Conservation (phyloP, 805 yeast genomes). For the Komagataella populi region DNA sequence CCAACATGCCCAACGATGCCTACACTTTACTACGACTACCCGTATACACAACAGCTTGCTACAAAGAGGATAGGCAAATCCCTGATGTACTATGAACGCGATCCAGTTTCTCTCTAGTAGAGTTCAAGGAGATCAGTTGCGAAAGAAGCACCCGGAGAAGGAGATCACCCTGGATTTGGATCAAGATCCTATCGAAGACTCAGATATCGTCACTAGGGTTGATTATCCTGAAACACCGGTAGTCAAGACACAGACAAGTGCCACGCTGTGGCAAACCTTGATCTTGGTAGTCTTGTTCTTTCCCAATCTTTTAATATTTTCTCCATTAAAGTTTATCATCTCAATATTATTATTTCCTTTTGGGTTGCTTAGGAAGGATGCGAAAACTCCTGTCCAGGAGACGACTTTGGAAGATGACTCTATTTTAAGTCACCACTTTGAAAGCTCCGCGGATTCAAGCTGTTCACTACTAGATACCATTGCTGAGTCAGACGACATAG, state of each 20-base stretch:
- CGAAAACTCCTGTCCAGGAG: not conserved
- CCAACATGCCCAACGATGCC: not conserved
- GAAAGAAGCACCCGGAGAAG: not conserved
- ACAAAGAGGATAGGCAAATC: not conserved
- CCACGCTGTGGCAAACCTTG: not conserved
- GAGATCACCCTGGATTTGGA: not conserved
- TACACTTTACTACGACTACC: not conserved
- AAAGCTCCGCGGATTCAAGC: constrained; percentile 1
- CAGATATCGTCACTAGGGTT: not conserved
- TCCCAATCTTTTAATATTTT: constrained; percentile 35
- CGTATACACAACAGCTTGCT: not conserved
- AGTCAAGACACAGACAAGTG: not conserved
- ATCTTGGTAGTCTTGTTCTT: constrained; percentile 23
- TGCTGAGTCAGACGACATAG: constrained; percentile 18
- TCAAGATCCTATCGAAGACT: not conserved
- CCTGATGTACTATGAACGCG: not conserved
- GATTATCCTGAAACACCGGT: not conserved
- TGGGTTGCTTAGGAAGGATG: constrained; percentile 16
- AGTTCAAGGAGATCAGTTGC: not conserved
- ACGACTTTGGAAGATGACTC: not conserved
- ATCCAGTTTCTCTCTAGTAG: not conserved
- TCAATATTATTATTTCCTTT: constrained; percentile 44
- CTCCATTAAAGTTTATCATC: constrained; percentile 38
- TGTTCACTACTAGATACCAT: constrained; percentile 13
- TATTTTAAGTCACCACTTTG: not conserved